A percentile compares a stretch with the other conserved stretches of the same genome.
These are phyloP conservation scores for Singerocomus inundabilis DNA, from an alignment of 1,284 basidiomycete genomes.

Conservation along the genomic window DNA sequence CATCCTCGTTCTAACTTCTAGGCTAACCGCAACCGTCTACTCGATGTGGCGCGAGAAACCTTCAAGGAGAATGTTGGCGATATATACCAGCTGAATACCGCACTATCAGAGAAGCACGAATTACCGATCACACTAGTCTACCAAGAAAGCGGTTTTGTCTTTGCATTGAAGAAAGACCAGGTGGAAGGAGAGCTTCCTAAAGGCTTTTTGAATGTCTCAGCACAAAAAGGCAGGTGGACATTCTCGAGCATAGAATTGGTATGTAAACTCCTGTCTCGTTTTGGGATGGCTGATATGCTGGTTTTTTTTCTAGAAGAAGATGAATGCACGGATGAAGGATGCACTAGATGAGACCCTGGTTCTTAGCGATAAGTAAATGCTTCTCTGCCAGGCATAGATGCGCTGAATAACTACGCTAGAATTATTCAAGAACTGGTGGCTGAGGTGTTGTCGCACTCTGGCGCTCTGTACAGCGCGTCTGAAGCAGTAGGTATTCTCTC, in stretches of 20 bases:
- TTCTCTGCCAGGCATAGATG: not conserved
- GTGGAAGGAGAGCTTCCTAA: slow-evolving; percentile 61
- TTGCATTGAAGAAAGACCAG: slow-evolving; percentile 65
- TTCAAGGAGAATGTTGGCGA: slow-evolving; percentile 89
- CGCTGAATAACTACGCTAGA: slow-evolving; percentile 36
- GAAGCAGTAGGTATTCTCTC: slow-evolving; percentile 62
- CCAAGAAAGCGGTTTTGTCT: slow-evolving; percentile 70
- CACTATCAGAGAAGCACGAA: slow-evolving; percentile 57
- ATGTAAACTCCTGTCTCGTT: slow-evolving; percentile 19
- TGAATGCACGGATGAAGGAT: slow-evolving; percentile 82
- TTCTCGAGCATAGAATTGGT: slow-evolving; percentile 84
- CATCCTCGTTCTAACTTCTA: slow-evolving; percentile 30
- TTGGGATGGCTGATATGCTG: not conserved
- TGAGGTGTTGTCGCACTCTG: slow-evolving; percentile 63
- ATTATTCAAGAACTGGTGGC: slow-evolving; percentile 71
- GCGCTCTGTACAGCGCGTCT: slow-evolving; percentile 80
- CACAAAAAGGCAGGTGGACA: slow-evolving; percentile 67
- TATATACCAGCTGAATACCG: slow-evolving; percentile 65
- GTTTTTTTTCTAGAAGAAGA: slow-evolving; percentile 57
- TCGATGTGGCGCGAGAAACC: slow-evolving; percentile 91
- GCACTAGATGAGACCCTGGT: slow-evolving; percentile 79
- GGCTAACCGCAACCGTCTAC: slow-evolving; percentile 76
- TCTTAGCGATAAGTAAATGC: slow-evolving; percentile 68
- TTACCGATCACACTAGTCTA: slow-evolving; percentile 67
- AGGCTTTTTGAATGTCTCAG: slow-evolving; percentile 67